phyloP scores from a whole-genome alignment of 169 alveolate species.

The Sarcocystis neurona region DNA sequence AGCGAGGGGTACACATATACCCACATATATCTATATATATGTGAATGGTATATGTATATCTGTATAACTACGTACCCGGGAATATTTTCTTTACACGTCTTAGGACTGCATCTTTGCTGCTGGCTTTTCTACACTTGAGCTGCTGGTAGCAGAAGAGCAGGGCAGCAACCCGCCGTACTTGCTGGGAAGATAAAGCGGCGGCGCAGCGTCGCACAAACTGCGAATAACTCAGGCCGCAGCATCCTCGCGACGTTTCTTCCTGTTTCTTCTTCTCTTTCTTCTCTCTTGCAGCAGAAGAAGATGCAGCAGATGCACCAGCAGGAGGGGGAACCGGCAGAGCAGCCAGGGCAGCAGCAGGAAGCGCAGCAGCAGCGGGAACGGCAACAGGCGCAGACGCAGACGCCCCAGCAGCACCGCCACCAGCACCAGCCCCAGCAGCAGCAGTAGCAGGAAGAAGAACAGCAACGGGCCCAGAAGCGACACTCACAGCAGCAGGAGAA shows the following conservation, averaged over 20 bases:
- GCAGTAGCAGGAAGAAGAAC: neutral
- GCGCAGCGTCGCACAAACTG: conserved; percentile 57
- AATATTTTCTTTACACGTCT: conserved; percentile 44
- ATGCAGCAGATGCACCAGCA: no score
- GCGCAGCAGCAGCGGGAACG: neutral
- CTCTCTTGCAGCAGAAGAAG: neutral
- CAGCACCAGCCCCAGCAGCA: neutral
- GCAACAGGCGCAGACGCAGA: neutral
- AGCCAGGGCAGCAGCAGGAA: neutral
- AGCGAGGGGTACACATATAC: no score
- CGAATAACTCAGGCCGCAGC: conserved; percentile 55
- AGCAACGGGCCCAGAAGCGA: no score
- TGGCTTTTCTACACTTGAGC: conserved; percentile 27
- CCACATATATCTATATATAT: no score
- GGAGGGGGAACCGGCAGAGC: no score
- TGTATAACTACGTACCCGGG: conserved; percentile 36
- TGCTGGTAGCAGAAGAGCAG: conserved; percentile 41
- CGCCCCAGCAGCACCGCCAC: neutral
- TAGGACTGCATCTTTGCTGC: conserved; percentile 51
- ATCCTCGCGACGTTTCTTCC: no score
- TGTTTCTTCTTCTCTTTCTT: no score
- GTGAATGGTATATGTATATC: no score
- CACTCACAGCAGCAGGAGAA: no score
- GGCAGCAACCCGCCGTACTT: conserved; percentile 54
- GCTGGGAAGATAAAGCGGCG: conserved; percentile 23